Base-by-base conservation (phyloP, 495 filamentous ascomycete species). In the Penicillium salamii region DNA sequence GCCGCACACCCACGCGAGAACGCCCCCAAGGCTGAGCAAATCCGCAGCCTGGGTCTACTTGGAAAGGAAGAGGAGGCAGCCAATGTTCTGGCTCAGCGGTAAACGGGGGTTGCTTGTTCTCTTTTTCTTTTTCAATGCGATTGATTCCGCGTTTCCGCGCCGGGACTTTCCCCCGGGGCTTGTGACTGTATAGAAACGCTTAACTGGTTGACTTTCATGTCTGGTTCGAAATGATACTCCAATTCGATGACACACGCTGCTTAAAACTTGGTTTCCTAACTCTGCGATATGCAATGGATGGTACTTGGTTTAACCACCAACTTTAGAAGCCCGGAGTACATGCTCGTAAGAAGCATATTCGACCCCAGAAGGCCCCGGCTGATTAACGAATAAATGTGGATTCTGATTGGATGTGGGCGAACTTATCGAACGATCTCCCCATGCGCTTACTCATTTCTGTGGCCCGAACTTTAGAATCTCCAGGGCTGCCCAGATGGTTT, bases 31-130 rank as follows among this genome's bases (percentile, higher is more conserved):
- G 87, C 84, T 12, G 89, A 87, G 29, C 78, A 87, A 69, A 90
- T 97, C 72, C 80, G 89, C 67, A 89, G 84, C 65, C 68, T 97
- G 40, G 91, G 91, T 23, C 61, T 96, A 58, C 54, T 97, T 59
- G 86, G 83, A 59, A 87, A 86, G 66, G 83, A 90, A 52, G 89
- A 92, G 57, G 87, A 92, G 67, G 83, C 86, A 43, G 82, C 87
- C 57, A 71, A 75, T 58, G 75, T 86, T 35, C 59, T 88, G 47
- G 70, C 32, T 63, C 47, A 69, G 63, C 57, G 41, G 49, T 54
- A 59, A 58, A 63, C 23, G 29, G 26, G 21, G 31, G 41, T 26
- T 57, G 52, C 57, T 67, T 54, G 39, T 58, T 55, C 46, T 26
- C 23, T 26, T 26, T 26, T 26, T n/a, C n/a, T 62, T 67, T 61